A percentile compares a stretch with the other conserved stretches of the same genome.
Conservation (phyloP, 768 basidiomycete genomes). For the Leccinum variicolor region DNA sequence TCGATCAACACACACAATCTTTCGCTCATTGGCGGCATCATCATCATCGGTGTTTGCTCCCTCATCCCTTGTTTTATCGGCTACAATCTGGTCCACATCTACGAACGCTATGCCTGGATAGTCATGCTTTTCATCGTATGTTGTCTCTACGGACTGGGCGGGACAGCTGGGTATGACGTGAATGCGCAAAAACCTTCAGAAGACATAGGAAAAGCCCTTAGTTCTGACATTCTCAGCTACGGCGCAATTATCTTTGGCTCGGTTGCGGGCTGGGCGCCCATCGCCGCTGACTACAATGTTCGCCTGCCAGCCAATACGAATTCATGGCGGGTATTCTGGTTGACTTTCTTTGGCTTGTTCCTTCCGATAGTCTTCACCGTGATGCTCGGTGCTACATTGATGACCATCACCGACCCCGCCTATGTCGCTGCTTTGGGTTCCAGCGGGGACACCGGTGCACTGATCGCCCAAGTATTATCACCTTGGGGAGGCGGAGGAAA, state of each 20-base stretch:
- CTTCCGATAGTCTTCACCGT: slow-evolving; percentile 42
- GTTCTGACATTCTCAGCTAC: slow-evolving; percentile 49
- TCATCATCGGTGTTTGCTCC: slow-evolving; percentile 42
- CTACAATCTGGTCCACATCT: slow-evolving; percentile 44
- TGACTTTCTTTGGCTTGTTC: slow-evolving; percentile 51
- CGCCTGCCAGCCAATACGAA: slow-evolving; percentile 43
- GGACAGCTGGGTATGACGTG: slow-evolving; percentile 43
- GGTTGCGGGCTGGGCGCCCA: slow-evolving; percentile 46
- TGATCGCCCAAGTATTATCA: slow-evolving; percentile 41
- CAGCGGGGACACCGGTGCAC: slow-evolving; percentile 40
- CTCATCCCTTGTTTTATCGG: slow-evolving; percentile 47
- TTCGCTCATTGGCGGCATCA: slow-evolving; percentile 46
- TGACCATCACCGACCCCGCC: slow-evolving; percentile 39
- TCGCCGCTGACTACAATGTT: slow-evolving; percentile 56
- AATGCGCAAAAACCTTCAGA: slow-evolving; percentile 40
- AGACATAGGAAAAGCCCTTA: slow-evolving; percentile 41
- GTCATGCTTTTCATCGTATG: slow-evolving; percentile 44
- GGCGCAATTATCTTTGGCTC: slow-evolving; percentile 51
- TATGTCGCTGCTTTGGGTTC: slow-evolving; percentile 39
- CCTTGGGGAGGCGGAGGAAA: slow-evolving; percentile 43
- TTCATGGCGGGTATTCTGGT: slow-evolving; percentile 41
- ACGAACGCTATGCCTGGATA: slow-evolving; percentile 58
- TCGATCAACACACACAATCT: slow-evolving; percentile 43
- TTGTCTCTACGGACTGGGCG: slow-evolving; percentile 50
- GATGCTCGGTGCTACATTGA: slow-evolving; percentile 36